Percentiles rank a stretch among this genome's conserved stretches.
phyloP scores from a whole-genome alignment of 306 rosid genomes.

The Casuarina equisetifolia region DNA sequence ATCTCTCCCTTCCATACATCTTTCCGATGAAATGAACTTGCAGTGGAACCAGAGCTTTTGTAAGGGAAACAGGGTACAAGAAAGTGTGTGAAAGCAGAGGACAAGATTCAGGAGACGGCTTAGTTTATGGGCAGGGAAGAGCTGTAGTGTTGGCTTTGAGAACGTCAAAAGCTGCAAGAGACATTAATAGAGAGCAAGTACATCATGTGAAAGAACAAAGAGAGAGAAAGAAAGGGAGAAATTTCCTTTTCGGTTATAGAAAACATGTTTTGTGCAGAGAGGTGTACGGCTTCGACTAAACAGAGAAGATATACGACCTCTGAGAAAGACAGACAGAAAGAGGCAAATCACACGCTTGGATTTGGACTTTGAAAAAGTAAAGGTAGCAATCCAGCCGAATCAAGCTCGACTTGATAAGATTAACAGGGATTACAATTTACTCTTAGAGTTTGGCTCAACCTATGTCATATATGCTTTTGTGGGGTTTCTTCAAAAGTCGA shows the following conservation, averaged over 20 bases:
- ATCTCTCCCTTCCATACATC: constrained; percentile 42
- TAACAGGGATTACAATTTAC: too few species aligned
- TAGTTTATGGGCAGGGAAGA: constrained; percentile 30
- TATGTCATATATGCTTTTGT: too few species aligned
- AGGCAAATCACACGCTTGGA: constrained; percentile 20
- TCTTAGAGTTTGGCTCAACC: too few species aligned
- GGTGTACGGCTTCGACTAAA: constrained; percentile 39
- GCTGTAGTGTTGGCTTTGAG: constrained; percentile 60
- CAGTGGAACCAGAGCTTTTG: constrained; percentile 19
- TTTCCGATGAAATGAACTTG: constrained; percentile 1
- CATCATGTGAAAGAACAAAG: constrained; percentile 42
- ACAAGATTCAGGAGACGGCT: constrained; percentile 5
- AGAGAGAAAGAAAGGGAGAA: constrained; percentile 5
- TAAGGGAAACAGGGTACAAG: not conserved
- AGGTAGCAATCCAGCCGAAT: not conserved
- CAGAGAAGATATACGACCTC: constrained; percentile 21
- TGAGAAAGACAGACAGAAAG: constrained; percentile 26
- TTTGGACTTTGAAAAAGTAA: constrained; percentile 1
- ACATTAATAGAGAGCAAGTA: constrained; percentile 40
- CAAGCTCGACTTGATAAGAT: too few species aligned
- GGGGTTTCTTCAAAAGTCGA: too few species aligned
- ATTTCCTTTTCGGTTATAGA: not conserved
- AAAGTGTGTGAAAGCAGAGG: not conserved
- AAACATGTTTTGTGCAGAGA: constrained; percentile 37
- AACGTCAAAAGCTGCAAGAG: constrained; percentile 54